Conservation (phyloP, 2,329 filamentous ascomycete genomes). For the Neonectria punicea region DNA sequence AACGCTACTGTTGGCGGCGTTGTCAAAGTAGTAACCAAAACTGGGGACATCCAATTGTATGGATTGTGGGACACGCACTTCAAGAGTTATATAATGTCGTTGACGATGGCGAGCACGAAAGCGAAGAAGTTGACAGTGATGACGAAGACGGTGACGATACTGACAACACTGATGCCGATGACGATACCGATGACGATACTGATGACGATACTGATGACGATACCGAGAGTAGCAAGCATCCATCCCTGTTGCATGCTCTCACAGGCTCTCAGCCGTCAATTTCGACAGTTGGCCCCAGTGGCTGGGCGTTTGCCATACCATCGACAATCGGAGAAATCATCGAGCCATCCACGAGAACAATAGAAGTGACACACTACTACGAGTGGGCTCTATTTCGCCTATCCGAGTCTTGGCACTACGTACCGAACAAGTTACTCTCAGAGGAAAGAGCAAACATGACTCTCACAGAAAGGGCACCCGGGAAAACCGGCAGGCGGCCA, state of each 20-base stretch:
- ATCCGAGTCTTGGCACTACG: background rate
- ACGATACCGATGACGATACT: background rate
- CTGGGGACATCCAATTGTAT: background rate
- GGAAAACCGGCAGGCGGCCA: background rate
- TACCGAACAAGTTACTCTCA: background rate
- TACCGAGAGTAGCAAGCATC: too few species aligned
- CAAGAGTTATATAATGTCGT: background rate
- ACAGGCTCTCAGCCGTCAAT: too few species aligned
- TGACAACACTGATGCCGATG: background rate
- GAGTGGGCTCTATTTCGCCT: background rate
- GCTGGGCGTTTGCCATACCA: background rate
- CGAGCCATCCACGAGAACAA: background rate
- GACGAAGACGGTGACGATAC: background rate
- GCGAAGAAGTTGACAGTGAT: background rate
- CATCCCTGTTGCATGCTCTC: too few species aligned
- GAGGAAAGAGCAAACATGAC: background rate
- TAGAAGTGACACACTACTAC: background rate
- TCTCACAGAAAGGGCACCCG: background rate
- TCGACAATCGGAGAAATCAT: background rate
- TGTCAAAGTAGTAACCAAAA: background rate
- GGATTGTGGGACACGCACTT: background rate
- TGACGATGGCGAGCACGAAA: background rate
- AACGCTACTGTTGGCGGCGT: background rate
- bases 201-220: background rate
- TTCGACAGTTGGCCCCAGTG: too few species aligned